phyloP scores from a whole-genome alignment of 2,329 filamentous ascomycete genomes.

The Leptosphaerulina australis region DNA sequence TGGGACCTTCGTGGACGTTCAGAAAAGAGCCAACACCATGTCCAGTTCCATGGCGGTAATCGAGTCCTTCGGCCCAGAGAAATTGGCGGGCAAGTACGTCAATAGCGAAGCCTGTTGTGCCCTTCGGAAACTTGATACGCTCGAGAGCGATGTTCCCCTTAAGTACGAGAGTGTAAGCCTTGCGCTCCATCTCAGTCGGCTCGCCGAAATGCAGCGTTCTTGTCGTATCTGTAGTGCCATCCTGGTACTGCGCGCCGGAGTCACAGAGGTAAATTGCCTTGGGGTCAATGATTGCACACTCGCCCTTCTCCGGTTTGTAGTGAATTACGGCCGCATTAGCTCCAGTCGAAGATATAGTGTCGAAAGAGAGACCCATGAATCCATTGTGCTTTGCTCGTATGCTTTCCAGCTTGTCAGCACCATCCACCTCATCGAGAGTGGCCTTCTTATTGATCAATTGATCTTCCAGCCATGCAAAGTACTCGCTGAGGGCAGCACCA shows the following conservation, averaged over 20 bases:
- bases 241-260: conserved; percentile 93
- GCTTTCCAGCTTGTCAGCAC: conserved; percentile 86
- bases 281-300: conserved; percentile 82
- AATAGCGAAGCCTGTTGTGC: conserved; percentile 89
- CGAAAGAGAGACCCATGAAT: conserved; percentile 90
- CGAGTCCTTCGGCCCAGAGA: conserved; percentile 89
- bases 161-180: conserved; percentile 90
- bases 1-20: conserved; percentile 96
- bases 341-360: conserved; percentile 94
- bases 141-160: conserved; percentile 94
- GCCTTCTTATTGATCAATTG: conserved; percentile 76
- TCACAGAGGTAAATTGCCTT: conserved; percentile 91
- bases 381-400: conserved; percentile 71
- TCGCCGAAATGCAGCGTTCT: conserved; percentile 89
- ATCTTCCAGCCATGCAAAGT: conserved; percentile 96
- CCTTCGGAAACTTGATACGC: conserved; percentile 86
- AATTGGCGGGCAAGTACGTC: conserved; percentile 88
- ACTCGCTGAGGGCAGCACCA: conserved; percentile 86
- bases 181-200: conserved; percentile 81
- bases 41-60: conserved; percentile 95
- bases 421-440: conserved; percentile 83
- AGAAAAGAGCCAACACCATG: conserved; percentile 94
- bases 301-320: conserved; percentile 83
- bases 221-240: conserved; percentile 96
- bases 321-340: conserved; percentile 94